phyloP scores from a whole-genome alignment of 345 rosid species.

The Nasturtium officinale region DNA sequence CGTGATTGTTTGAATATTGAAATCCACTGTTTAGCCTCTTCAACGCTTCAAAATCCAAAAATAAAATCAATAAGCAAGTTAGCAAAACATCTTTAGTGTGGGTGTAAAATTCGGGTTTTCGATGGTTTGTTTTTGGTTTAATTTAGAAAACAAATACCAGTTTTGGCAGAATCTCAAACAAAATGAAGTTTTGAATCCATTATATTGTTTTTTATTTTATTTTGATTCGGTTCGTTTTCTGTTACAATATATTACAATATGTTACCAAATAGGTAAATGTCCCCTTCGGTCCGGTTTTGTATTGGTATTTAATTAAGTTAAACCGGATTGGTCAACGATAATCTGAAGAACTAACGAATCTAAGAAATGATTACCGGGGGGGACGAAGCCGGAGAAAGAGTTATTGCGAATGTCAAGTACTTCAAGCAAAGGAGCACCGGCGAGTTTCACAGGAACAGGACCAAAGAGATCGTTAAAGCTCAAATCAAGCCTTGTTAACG shows the following conservation, averaged over 20 bases:
- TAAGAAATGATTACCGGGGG: constrained; percentile 57
- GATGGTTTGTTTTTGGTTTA: too few relatives aligned
- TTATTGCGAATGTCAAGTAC: constrained; percentile 84
- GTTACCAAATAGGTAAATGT: too few relatives aligned
- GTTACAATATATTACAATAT: too few relatives aligned
- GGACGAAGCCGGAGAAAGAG: constrained; percentile 79
- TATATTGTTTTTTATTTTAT: too few relatives aligned
- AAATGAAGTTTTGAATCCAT: not conserved
- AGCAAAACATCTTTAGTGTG: not conserved
- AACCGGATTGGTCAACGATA: not conserved
- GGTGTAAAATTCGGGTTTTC: too few relatives aligned
- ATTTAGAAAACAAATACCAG: too few relatives aligned
- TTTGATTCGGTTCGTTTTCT: not conserved
- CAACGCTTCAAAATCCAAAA: constrained; percentile 55
- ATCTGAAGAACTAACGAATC: not conserved
- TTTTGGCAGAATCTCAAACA: too few relatives aligned
- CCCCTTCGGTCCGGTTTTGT: not conserved
- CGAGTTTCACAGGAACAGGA: constrained; percentile 72
- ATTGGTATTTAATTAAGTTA: not conserved
- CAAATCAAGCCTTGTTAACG: constrained; percentile 75
- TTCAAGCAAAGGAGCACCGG: constrained; percentile 62
- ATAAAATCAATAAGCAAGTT: not conserved
- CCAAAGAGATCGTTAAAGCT: constrained; percentile 88
- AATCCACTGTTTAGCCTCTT: constrained; percentile 70
- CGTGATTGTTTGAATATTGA: constrained; percentile 71